phyloP scores from a whole-genome alignment of 345 rosid species.

The Salix caprea region DNA sequence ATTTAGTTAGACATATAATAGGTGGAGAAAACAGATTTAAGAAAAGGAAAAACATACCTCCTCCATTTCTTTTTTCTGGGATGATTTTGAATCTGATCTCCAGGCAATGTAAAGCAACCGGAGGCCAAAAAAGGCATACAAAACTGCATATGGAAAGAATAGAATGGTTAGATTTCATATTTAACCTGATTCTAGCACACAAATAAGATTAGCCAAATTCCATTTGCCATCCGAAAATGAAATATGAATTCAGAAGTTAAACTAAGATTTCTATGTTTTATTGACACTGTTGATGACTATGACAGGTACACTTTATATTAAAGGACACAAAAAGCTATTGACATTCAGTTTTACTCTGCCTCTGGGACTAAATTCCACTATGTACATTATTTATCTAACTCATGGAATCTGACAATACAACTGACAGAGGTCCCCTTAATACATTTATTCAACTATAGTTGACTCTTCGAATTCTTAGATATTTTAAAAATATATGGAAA shows the following conservation, averaged over 20 bases:
- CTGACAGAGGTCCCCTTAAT: background rate
- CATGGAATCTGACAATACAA: background rate
- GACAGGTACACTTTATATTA: too few species aligned
- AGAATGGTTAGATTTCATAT: background rate
- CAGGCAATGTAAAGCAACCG: constrained; percentile 97
- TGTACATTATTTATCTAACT: too few species aligned
- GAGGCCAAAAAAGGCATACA: constrained; percentile 85
- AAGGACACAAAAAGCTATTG: background rate
- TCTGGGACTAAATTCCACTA: background rate
- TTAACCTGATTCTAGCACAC: background rate
- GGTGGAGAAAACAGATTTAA: background rate
- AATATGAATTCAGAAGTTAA: background rate
- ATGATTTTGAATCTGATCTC: constrained; percentile 89
- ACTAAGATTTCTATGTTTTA: background rate
- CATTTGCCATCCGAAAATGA: background rate
- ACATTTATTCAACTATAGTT: background rate
- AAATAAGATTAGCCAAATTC: background rate
- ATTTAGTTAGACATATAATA: background rate
- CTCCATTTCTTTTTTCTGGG: constrained; percentile 95
- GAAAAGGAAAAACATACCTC: constrained; percentile 51
- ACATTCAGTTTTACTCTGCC: background rate
- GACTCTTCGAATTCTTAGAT: background rate
- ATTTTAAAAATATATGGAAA: background rate
- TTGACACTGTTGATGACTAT: background rate
- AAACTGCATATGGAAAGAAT: constrained; percentile 47